A percentile compares a stretch with the other conserved stretches of the same genome.
Evolutionary conservation across 2,329 filamentous ascomycete genomes (phyloP).

Genomic region (Tothia fuscella): DNA sequence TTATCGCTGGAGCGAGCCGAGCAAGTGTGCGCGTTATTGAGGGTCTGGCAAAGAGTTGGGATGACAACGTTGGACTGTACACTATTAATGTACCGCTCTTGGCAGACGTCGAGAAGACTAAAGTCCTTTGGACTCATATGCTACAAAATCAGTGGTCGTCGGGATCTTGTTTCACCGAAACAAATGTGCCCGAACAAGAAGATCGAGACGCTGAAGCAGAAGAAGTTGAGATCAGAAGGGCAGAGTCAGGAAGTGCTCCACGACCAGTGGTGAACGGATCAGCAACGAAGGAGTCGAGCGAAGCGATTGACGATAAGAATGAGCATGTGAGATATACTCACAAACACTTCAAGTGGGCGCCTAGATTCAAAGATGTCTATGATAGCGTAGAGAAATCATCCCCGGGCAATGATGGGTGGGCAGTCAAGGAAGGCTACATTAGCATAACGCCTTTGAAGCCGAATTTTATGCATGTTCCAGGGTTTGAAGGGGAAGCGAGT

Average conservation of each 20-base stretch:
- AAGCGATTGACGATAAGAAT: constrained; percentile 21
- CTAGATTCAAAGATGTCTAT: constrained; percentile 75
- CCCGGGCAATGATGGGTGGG: constrained; percentile 87
- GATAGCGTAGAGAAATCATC: constrained; percentile 67
- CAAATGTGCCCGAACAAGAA: constrained; percentile 51
- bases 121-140: constrained; percentile 73
- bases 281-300: constrained; percentile 20
- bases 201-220: constrained; percentile 51
- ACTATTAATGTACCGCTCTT: constrained; percentile 82
- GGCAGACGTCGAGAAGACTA: constrained; percentile 57
- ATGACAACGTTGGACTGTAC: constrained; percentile 64
- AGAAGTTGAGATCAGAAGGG: constrained; percentile 62
- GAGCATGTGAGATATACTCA: constrained; percentile 48
- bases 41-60: constrained; percentile 56
- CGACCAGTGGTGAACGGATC: constrained; percentile 13
- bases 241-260: constrained; percentile 35
- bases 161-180: constrained; percentile 67
- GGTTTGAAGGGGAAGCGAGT: constrained; percentile 61
- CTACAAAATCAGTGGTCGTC: constrained; percentile 85
- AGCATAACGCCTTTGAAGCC: constrained; percentile 85
- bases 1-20: constrained; percentile 65
- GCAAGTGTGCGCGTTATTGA: constrained; percentile 70
- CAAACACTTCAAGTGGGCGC: constrained; percentile 92
- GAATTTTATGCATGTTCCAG: constrained; percentile 73
- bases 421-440: constrained; percentile 74